Evolutionary conservation across 805 yeast species (phyloP).

Genomic region (Suhomyces sp.): DNA sequence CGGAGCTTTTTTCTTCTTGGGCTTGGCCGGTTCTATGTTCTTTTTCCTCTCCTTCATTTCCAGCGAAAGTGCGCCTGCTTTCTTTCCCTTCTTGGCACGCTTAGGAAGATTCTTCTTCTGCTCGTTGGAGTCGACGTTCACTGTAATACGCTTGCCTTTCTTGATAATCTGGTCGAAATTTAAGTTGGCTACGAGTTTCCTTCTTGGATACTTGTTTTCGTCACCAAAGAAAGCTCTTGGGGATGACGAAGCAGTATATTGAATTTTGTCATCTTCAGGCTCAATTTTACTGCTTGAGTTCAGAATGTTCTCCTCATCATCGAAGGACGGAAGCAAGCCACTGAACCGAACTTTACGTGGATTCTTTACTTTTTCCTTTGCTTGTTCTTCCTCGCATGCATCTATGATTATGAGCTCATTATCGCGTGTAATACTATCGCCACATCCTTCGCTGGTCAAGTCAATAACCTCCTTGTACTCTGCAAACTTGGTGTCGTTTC

Average conservation of each 20-base stretch:
- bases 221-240: constrained; percentile 26
- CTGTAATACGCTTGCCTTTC: constrained; percentile 12
- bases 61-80: background rate
- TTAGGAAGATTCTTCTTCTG: background rate
- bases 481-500: background rate
- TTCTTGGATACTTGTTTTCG: constrained; percentile 19
- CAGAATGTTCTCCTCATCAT: constrained; percentile 2
- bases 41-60: background rate
- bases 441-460: constrained; percentile 12
- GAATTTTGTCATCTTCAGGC: constrained; percentile 12
- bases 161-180: constrained; percentile 27
- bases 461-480: constrained; percentile 12
- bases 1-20: background rate
- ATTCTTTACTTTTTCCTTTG: constrained; percentile 1
- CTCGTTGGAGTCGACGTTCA: background rate
- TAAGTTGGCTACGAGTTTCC: constrained; percentile 28
- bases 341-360: constrained; percentile 9
- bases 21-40: background rate
- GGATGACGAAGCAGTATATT: constrained; percentile 24
- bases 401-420: constrained; percentile 22
- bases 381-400: constrained; percentile 15
- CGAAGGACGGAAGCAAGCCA: constrained; percentile 16
- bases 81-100: background rate
- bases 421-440: background rate
- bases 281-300: background rate